Evolutionary conservation across 1,284 basidiomycete species (phyloP).

Genomic region (Irpex sp.): DNA sequence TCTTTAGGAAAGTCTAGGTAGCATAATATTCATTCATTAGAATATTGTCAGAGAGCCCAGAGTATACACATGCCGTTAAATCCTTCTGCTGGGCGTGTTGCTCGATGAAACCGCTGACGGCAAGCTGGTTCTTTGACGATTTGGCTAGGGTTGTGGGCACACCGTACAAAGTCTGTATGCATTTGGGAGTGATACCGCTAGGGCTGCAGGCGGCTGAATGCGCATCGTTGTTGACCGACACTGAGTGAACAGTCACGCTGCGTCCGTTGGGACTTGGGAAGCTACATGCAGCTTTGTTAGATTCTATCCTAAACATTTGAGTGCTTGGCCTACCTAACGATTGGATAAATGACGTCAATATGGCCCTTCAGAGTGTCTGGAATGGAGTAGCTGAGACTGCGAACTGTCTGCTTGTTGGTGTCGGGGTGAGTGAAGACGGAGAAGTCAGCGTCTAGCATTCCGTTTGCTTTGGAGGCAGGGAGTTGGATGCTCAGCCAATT

Average conservation of each 20-base stretch:
- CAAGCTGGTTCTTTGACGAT: slow-evolving; percentile 43
- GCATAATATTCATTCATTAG: neutral
- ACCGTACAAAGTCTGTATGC: slow-evolving; percentile 51
- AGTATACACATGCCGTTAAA: slow-evolving; percentile 29
- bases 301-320: neutral
- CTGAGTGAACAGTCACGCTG: slow-evolving; percentile 16
- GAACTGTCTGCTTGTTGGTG: slow-evolving; percentile 28
- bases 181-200: slow-evolving; percentile 47
- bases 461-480: slow-evolving; percentile 35
- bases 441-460: slow-evolving; percentile 38
- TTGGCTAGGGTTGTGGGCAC: slow-evolving; percentile 40
- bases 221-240: neutral
- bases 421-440: slow-evolving; percentile 32
- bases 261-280: slow-evolving; percentile 14
- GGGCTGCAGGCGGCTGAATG: slow-evolving; percentile 27
- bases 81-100: slow-evolving; percentile 51
- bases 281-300: neutral
- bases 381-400: slow-evolving; percentile 41
- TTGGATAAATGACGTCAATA: slow-evolving; percentile 38
- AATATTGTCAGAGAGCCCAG: neutral
- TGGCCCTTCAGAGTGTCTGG: slow-evolving; percentile 33
- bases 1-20: slow-evolving; percentile 18
- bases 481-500: slow-evolving; percentile 38
- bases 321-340: slow-evolving; percentile 23
- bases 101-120: slow-evolving; percentile 53